Base-by-base conservation (phyloP, 169 alveolate species). In the Besnoitia besnoiti region DNA sequence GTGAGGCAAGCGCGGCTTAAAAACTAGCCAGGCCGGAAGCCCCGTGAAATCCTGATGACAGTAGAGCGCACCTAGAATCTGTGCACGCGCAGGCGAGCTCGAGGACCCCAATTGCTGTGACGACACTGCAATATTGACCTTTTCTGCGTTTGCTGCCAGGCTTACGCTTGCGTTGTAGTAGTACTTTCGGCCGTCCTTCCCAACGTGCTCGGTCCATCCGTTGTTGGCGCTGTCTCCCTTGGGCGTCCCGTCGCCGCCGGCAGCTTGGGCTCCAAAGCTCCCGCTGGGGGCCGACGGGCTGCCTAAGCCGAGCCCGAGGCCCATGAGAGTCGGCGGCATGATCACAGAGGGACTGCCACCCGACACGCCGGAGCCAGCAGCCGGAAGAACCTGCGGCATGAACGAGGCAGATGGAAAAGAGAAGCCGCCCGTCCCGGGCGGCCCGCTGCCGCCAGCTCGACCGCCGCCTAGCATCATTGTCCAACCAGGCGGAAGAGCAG, bases 161-260 rank as follows among this genome's bases (percentile, higher is more conserved):
- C 94, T 24, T 82, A 91, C 94, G 42, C 24, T 85, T n/a, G 97
- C 92, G 87, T 97, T 97, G 91, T 95, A 96, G 92, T 95, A 97
- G 89, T 95, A 97, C 73, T 94, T 94, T 82, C 96, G 95, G 49
- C 98, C 98, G 75, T 97, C 97, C 46, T 96, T 96, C 33, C 98
- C 95, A 19, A 94, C 94, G 90, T 94, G 96, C 85, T 96, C 96
- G 51, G 95, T 94, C 98, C 98, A 97, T 47, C 90, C 91, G 44
- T 91, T 80, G 82, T 61, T 30, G 33, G 77, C 77, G 21, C 35
- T 30, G 4, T 19, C 10, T 27, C 37, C 40, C 37, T 61, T 8
- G 10, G 37, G 77, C 30, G 37, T 30, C 21, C 35, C 14, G 77
- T 8, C 37, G 37, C 77, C 37, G 33, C 37, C 37, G 37, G 37